Percentiles rank a stretch among this genome's conserved stretches.
These are phyloP conservation scores for Sanghuangporus baumii DNA, from an alignment of 1,284 basidiomycete species.

Conservation along the genomic window DNA sequence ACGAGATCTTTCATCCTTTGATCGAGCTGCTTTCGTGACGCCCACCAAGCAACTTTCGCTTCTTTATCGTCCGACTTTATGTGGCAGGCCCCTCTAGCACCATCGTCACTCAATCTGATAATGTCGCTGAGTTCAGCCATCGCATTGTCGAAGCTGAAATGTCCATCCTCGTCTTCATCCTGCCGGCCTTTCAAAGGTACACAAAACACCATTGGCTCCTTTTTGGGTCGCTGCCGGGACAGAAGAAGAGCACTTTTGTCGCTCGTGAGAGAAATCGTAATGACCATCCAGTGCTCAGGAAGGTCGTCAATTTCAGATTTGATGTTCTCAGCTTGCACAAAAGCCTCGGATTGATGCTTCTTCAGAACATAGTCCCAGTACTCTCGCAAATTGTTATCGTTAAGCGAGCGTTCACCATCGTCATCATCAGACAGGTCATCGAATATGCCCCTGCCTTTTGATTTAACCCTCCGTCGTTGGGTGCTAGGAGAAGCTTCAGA, in stretches of 20 bases:
- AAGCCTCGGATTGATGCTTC: conserved; percentile 45
- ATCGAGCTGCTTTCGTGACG: conserved; percentile 71
- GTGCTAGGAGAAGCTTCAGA: conserved; percentile 29
- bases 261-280: conserved; percentile 79
- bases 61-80: conserved; percentile 60
- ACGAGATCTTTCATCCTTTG: conserved; percentile 70
- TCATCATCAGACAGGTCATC: conserved; percentile 35
- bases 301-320: conserved; percentile 41
- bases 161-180: conserved; percentile 71
- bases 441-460: conserved; percentile 24
- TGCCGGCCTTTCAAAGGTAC: conserved; percentile 83
- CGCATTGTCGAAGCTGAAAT: conserved; percentile 74
- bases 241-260: conserved; percentile 83
- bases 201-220: conserved; percentile 75
- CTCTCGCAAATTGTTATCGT: conserved; percentile 33
- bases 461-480: conserved; percentile 24
- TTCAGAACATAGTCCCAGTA: conserved; percentile 59
- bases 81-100: conserved; percentile 68
- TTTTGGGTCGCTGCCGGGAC: conserved; percentile 65
- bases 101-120: conserved; percentile 70
- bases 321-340: conserved; percentile 36
- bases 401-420: conserved; percentile 28
- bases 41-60: conserved; percentile 84
- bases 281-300: conserved; percentile 79
- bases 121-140: conserved; percentile 74